phyloP scores from a whole-genome alignment of 257 asterid genomes.

The Linaria vulgaris region DNA sequence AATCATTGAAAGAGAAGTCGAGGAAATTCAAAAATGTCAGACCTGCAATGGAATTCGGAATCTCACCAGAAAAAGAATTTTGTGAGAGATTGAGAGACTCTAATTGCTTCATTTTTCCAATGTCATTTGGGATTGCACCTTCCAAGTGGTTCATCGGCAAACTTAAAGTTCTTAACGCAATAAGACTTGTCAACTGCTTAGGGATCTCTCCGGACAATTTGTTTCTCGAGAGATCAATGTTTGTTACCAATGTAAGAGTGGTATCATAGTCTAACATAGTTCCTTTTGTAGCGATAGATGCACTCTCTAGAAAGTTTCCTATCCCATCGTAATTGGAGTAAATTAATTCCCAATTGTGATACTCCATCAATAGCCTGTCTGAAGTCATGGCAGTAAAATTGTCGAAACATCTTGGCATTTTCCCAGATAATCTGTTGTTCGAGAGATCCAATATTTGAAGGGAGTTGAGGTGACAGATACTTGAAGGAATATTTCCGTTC shows the following conservation, averaged over 20 bases:
- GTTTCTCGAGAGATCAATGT: constrained; percentile 31
- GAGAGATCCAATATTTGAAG: constrained; percentile 28
- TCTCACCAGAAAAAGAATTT: constrained; percentile 22
- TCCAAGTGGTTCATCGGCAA: constrained; percentile 20
- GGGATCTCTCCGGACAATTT: constrained; percentile 28
- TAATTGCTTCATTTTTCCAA: constrained; percentile 1
- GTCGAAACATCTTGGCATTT: constrained; percentile 12
- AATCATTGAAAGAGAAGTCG: constrained; percentile 12
- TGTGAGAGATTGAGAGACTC: constrained; percentile 22
- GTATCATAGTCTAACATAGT: neutral
- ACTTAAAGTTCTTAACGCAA: constrained; percentile 21
- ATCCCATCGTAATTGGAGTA: too few relatives aligned
- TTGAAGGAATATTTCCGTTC: constrained; percentile 23
- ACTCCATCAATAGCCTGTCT: neutral
- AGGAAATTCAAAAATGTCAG: neutral
- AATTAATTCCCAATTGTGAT: neutral
- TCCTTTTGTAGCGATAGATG: constrained; percentile 23
- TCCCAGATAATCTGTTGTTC: constrained; percentile 18
- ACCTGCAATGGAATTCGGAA: constrained; percentile 17
- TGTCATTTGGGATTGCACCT: constrained; percentile 19
- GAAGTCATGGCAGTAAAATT: constrained; percentile 27
- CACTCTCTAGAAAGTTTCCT: constrained; percentile 21
- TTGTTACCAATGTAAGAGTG: constrained; percentile 10
- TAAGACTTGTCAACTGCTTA: constrained; percentile 18
- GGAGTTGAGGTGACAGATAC: constrained; percentile 16